Base-by-base conservation (phyloP, 2,329 filamentous ascomycete genomes). In the Scedosporium minutisporum region DNA sequence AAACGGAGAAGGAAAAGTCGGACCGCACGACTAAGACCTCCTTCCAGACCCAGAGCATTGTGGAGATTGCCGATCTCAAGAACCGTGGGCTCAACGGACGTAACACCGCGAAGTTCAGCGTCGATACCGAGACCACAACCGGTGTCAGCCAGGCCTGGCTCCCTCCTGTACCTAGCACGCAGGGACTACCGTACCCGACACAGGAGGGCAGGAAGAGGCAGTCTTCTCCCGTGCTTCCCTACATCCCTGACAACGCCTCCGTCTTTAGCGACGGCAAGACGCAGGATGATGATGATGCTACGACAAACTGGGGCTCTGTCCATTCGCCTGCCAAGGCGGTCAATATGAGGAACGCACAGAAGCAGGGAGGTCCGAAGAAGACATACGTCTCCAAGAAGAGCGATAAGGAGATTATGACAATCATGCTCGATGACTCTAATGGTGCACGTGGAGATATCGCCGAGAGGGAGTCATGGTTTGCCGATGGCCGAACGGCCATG, bases 261-360 rank as follows among this genome's bases (percentile, higher is more conserved):
- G 71, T 72, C 38, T 72, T 68, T 25, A 77, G 73, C 25, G 72
- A 76, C 55, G 65, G 64, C 23, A 73, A 66, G 38, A 72, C 69
- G 27, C 71, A 71, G 12, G 73, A 75, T 21, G 78, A 80, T 23
- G 78, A 80, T 29, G 77, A 80, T 57, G 70, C 69, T 1, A 76
- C 72, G 4, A 78, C 77, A 16, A 75, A 77, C 63, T 82, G 79
- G 79, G 80, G 76, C 57, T 81, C 80, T 2, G 71, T 81, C n/a
- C 75, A 81, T 64, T 82, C 81, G 10, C 77, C 80, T 7, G 74
- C 77, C 38, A 70, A 74, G 53, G 73, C 79, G 16, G 70, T 82
- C 60, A 73, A 79, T 63, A 69, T 83, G 21, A 55, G 51, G 51
- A 55, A 14, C 18, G 51, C 51, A 14, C 51, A 55, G 23, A 23